Evolutionary conservation across 345 rosid species (phyloP).

Genomic region (Odontarrhena argentea): DNA sequence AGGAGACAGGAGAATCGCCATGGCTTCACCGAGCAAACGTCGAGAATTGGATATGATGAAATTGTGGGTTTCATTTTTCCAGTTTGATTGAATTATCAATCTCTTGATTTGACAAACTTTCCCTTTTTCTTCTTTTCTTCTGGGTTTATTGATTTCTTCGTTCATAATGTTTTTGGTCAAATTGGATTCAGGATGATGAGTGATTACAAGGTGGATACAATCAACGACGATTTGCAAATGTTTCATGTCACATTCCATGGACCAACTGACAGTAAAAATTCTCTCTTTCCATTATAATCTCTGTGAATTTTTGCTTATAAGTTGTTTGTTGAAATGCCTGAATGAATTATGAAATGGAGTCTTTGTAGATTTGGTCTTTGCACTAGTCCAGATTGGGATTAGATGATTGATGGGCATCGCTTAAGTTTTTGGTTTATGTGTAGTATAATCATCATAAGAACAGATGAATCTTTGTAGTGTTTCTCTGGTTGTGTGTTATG

Average conservation of each 20-base stretch:
- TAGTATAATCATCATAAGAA: not conserved
- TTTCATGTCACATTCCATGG: conserved; percentile 68
- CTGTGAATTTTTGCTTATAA: conserved; percentile 15
- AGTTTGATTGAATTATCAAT: not conserved
- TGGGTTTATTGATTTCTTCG: conserved; percentile 7
- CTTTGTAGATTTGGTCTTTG: conserved; percentile 9
- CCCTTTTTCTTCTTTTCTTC: not conserved
- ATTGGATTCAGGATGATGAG: conserved; percentile 66
- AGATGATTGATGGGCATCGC: not conserved
- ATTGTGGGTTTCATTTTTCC: conserved; percentile 43
- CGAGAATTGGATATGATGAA: conserved; percentile 82
- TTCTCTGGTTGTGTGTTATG: not conserved
- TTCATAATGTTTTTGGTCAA: conserved; percentile 3
- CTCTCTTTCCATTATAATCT: not conserved
- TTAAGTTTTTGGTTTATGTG: not conserved
- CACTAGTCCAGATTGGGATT: conserved; percentile 17
- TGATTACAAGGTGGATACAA: conserved; percentile 70
- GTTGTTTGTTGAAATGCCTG: conserved; percentile 33
- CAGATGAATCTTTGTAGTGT: not conserved
- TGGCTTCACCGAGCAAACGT: conserved; percentile 83
- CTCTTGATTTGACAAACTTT: not conserved
- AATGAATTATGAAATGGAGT: conserved; percentile 1
- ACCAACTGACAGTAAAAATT: conserved; percentile 60
- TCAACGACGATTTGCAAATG: conserved; percentile 66
- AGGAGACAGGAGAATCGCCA: conserved; percentile 34